A percentile compares a stretch with the other conserved stretches of the same genome.
phyloP scores from a whole-genome alignment of 495 filamentous ascomycete genomes.

The Neurospora hispaniola region DNA sequence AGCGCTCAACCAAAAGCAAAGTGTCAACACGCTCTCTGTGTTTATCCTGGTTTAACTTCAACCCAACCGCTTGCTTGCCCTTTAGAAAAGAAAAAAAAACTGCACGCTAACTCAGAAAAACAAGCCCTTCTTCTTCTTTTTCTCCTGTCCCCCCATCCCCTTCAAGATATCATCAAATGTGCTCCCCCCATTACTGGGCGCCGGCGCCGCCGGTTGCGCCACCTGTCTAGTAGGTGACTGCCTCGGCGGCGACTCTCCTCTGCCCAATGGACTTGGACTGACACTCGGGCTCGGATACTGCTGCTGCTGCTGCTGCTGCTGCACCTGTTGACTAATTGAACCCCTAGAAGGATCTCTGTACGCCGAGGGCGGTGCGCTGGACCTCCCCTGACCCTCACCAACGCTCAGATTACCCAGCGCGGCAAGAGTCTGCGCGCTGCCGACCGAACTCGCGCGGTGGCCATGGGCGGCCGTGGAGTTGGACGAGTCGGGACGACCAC shows the following conservation, averaged over 20 bases:
- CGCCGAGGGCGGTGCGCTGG: neutral
- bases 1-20: neutral
- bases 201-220: neutral
- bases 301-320: neutral
- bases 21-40: neutral
- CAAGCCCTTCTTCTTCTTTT: slow-evolving; percentile 34
- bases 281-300: neutral
- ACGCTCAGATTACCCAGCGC: neutral
- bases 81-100: neutral
- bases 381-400: neutral
- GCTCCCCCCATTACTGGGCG: slow-evolving; percentile 12
- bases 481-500: neutral
- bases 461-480: neutral
- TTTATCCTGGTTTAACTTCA: neutral
- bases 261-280: neutral
- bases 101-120: slow-evolving; percentile 20
- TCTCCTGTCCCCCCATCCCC: slow-evolving; percentile 30
- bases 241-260: neutral
- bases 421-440: neutral
- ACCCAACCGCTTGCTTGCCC: neutral
- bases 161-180: slow-evolving; percentile 61
- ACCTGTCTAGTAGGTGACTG: neutral
- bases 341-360: neutral
- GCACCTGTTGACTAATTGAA: neutral
- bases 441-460: neutral